Base-by-base conservation (phyloP, 352 stramenopile species). In the Pythium aquatile region DNA sequence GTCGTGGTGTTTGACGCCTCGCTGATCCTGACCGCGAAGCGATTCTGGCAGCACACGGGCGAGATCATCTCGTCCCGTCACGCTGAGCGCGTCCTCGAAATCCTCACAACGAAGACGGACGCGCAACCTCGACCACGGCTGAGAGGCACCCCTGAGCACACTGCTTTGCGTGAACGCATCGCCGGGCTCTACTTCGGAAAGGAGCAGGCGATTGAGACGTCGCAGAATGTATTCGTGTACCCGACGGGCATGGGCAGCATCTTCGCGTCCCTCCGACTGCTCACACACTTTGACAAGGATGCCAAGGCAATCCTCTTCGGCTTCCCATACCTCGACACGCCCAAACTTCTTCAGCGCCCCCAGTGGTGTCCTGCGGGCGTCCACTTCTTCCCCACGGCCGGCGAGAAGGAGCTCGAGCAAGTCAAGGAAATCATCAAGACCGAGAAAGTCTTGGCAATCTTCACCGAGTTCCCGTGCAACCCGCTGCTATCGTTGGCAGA, bases 381-480 rank as follows among this genome's bases (percentile, higher is more conserved):
- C 8, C 77, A 95, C 57, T 98, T 98, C 69, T 97, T 97, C 75
- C 88, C 91, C 0, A 77, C 77, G 2, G 87, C 87, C 7, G 78
- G 88, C 58, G 85, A 89, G 32, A 66, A 79, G 35, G 74, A 83
- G 60, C 73, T 91, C 57, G 9, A 76, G 17, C 65, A 87, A 61
- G 70, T 92, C 40, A 87, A 94, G 57, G 69, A 66, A 14, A 83
- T 97, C 42, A 67, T 93, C 28, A 73, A 78, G 33, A 79, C 76
- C 29, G 83, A 94, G 61, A 77, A 80, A 47, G 81, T 97, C 49
- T 78, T 91, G 5, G 93, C 76, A 10, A 83, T 98, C 59, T 97
- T 98, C 68, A 97, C 91, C 11, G 94, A 98, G 71, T 97, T 98
- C 49, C 94, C 93, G 3, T 88, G 85, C 33, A 98, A 98, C 74